Percentiles rank a stretch among this genome's conserved stretches.
These are phyloP conservation scores for Melaleuca alternifolia DNA, from an alignment of 345 rosid genomes.

Conservation along the genomic window DNA sequence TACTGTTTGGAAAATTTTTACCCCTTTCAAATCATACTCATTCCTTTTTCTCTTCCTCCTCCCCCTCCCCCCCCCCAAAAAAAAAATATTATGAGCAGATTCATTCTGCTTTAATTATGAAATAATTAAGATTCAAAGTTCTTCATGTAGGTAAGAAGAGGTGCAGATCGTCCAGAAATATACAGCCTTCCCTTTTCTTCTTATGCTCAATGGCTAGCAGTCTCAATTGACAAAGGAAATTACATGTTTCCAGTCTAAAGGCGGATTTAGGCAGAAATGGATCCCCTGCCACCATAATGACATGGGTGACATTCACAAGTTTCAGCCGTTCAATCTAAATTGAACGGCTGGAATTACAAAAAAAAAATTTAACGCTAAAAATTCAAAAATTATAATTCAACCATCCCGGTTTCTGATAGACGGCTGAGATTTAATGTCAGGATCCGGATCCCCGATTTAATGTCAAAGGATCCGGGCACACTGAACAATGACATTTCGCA, in stretches of 20 bases:
- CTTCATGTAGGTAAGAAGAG: conserved; percentile 33
- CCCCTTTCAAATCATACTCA: neutral
- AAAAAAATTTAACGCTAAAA: no score
- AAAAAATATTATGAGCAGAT: neutral
- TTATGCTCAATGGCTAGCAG: conserved; percentile 40
- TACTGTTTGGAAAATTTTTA: neutral
- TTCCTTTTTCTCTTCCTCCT: neutral
- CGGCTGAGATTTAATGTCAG: no score
- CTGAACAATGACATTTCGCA: conserved; percentile 5
- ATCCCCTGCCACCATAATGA: no score
- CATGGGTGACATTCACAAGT: no score
- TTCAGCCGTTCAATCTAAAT: no score
- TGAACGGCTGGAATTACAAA: no score
- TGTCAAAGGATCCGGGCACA: conserved; percentile 13
- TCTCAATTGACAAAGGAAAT: conserved; percentile 54
- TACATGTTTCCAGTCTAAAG: conserved; percentile 47
- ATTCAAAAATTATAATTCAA: no score
- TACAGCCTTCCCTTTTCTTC: conserved; percentile 47
- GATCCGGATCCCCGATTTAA: no score
- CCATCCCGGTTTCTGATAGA: no score
- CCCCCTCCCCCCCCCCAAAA: no score
- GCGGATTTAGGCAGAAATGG: no score
- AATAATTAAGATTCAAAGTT: neutral
- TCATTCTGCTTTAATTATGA: neutral
- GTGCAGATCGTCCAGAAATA: conserved; percentile 55